phyloP scores from a whole-genome alignment of 371 early-diverging fungal genomes.

The Batrachochytrium dendrobatidis region DNA sequence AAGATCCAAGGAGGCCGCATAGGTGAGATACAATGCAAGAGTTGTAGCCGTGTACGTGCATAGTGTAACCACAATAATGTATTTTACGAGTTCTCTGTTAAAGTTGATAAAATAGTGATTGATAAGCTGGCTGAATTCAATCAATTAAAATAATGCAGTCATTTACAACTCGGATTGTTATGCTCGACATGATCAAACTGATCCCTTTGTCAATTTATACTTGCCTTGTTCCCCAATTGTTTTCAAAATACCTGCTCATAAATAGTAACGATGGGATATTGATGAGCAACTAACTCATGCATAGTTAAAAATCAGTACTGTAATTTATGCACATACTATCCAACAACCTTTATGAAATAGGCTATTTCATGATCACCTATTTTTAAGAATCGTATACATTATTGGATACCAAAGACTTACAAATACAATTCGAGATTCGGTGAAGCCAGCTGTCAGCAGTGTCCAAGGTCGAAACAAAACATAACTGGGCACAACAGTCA shows the following conservation, averaged over 20 bases:
- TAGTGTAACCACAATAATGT: conserved; percentile 46
- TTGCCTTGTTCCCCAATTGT: conserved; percentile 60
- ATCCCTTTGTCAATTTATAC: too few species aligned
- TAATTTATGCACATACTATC: not conserved
- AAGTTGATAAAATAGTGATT: not conserved
- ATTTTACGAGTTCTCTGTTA: conserved; percentile 55
- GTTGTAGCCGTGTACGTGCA: conserved; percentile 50
- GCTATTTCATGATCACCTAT: not conserved
- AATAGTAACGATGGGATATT: conserved; percentile 43
- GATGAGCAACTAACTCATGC: conserved; percentile 35
- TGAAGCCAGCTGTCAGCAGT: conserved; percentile 23
- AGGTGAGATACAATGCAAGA: conserved; percentile 50
- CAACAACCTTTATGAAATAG: not conserved
- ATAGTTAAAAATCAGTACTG: not conserved
- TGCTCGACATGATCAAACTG: not conserved
- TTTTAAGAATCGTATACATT: not conserved
- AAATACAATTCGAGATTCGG: conserved; percentile 14
- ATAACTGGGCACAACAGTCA: conserved; percentile 9
- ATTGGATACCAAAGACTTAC: too few species aligned
- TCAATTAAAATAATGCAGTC: not conserved
- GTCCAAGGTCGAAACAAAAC: conserved; percentile 25
- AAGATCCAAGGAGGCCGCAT: conserved; percentile 49
- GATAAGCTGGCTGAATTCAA: not conserved
- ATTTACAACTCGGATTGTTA: not conserved
- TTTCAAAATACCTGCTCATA: conserved; percentile 68